Evolutionary conservation across 2,329 filamentous ascomycete species (phyloP).

Genomic region (Alternaria arborescens): DNA sequence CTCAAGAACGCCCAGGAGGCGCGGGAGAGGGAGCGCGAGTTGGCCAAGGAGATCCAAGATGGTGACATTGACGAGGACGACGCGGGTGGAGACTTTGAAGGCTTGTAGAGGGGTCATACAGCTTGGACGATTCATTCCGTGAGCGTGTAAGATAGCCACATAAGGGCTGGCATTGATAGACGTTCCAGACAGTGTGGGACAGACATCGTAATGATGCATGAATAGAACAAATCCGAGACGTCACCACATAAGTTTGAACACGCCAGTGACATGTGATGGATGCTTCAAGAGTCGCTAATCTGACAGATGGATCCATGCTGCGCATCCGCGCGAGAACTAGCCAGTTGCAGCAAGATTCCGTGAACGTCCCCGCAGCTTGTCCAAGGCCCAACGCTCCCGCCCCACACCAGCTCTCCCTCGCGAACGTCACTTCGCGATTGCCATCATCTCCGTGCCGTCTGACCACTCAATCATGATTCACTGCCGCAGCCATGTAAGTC

Average conservation of each 20-base stretch:
- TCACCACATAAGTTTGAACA: neutral
- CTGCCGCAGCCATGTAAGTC: constrained; percentile 34
- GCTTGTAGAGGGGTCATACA: constrained; percentile 68
- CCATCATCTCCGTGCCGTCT: constrained; percentile 8
- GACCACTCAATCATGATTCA: constrained; percentile 33
- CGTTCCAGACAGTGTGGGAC: constrained; percentile 17
- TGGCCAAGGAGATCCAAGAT: constrained; percentile 99
- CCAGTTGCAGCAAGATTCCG: constrained; percentile 35
- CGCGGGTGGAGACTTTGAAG: constrained; percentile 93
- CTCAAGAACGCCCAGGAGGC: constrained; percentile 98
- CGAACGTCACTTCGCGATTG: constrained; percentile 14
- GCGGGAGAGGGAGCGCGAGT: constrained; percentile 92
- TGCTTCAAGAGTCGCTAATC: constrained; percentile 9
- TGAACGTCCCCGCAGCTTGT: constrained; percentile 35
- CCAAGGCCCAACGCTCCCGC: constrained; percentile 17
- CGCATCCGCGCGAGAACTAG: constrained; percentile 29
- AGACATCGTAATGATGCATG: constrained; percentile 35
- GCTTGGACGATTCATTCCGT: constrained; percentile 4
- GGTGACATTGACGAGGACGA: constrained; percentile 97
- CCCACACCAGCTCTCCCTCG: constrained; percentile 15
- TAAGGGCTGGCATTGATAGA: constrained; percentile 34
- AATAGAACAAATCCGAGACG: constrained; percentile 23
- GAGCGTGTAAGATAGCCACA: constrained; percentile 33
- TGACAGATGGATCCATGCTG: constrained; percentile 20
- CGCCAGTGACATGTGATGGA: constrained; percentile 9